phyloP scores from a whole-genome alignment of 1,284 basidiomycete genomes.

The Hypsizygus ulmarius region DNA sequence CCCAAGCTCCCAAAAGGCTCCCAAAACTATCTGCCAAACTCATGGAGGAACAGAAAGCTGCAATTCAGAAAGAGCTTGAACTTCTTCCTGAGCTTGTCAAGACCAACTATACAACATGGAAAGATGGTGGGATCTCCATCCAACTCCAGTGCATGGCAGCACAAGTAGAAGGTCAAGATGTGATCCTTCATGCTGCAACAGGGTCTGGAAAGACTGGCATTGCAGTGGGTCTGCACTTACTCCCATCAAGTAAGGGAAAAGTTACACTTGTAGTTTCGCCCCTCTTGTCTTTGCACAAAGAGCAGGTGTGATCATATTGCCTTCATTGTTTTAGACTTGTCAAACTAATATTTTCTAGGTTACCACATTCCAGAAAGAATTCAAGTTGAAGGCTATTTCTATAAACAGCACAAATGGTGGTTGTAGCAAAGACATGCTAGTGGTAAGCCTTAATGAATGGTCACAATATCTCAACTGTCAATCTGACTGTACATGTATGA shows the following conservation, averaged over 20 bases:
- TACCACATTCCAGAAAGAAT: conserved; percentile 18
- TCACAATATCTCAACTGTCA: too few species aligned
- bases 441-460: too few species aligned
- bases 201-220: conserved; percentile 31
- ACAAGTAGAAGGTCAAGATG: conserved; percentile 26
- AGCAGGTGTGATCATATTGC: conserved; percentile 31
- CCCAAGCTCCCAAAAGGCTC: too few species aligned
- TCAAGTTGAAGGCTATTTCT: conserved; percentile 26
- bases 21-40: too few species aligned
- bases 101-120: conserved; percentile 9
- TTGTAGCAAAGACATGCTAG: conserved; percentile 20
- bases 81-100: too few species aligned
- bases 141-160: conserved; percentile 14
- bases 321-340: background rate
- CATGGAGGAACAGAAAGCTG: too few species aligned
- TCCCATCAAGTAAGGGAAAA: conserved; percentile 22
- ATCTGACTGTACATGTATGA: too few species aligned
- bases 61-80: too few species aligned
- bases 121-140: conserved; percentile 12
- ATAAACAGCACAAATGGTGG: conserved; percentile 34
- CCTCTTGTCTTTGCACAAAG: conserved; percentile 35
- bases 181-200: conserved; percentile 34
- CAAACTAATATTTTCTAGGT: background rate
- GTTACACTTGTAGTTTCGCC: conserved; percentile 36
- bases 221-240: conserved; percentile 23